These are phyloP conservation scores for Lithospermum erythrorhizon DNA, from an alignment of 257 asterid species.

Conservation along the genomic window DNA sequence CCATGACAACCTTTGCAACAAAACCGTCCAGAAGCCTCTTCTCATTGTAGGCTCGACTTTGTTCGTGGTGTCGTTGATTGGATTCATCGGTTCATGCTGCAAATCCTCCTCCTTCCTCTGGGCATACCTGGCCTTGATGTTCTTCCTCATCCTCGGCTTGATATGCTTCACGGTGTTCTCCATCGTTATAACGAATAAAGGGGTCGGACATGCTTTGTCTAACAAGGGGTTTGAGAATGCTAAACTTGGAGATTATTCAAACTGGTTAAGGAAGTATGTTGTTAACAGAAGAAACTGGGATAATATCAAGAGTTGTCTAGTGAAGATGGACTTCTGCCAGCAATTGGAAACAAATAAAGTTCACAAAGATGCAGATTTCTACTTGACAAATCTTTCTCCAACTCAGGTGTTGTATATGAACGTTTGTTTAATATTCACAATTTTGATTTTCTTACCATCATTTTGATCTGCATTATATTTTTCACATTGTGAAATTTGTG, in stretches of 20 bases:
- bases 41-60: conserved; percentile 32
- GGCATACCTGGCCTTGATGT: conserved; percentile 29
- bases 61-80: conserved; percentile 29
- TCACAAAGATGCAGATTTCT: conserved; percentile 15
- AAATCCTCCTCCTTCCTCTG: conserved; percentile 25
- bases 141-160: conserved; percentile 30
- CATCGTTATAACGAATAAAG: conserved; percentile 39
- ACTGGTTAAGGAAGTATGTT: conserved; percentile 56
- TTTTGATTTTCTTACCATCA: not conserved
- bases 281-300: conserved; percentile 44
- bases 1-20: conserved; percentile 30
- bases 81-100: conserved; percentile 40
- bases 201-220: conserved; percentile 40
- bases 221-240: conserved; percentile 28
- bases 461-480: not conserved
- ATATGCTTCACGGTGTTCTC: conserved; percentile 38
- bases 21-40: conserved; percentile 37
- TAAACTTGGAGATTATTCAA: conserved; percentile 48
- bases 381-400: conserved; percentile 18
- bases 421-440: not conserved
- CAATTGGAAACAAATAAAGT: not conserved
- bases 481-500: too few relatives aligned
- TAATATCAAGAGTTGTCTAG: conserved; percentile 53
- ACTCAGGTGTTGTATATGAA: conserved; percentile 25
- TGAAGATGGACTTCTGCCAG: conserved; percentile 26